Evolutionary conservation across 495 filamentous ascomycete genomes (phyloP).

Genomic region (Terfezia claveryi): DNA sequence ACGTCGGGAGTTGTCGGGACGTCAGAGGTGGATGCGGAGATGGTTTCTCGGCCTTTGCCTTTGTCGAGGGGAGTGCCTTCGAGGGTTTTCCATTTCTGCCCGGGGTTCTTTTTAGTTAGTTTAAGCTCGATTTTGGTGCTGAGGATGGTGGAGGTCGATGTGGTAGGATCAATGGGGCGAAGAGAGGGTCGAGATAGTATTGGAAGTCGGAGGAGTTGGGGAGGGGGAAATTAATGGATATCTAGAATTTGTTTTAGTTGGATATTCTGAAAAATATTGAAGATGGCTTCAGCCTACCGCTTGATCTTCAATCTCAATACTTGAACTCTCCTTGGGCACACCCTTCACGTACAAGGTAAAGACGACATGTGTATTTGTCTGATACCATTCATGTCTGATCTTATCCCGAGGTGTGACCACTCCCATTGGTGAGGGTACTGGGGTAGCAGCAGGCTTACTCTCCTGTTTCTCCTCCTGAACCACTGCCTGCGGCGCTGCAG

Average conservation of each 20-base stretch:
- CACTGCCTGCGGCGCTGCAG: constrained; percentile 21
- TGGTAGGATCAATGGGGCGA: constrained; percentile 36
- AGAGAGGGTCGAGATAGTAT: constrained; percentile 52
- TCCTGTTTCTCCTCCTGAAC: constrained; percentile 16
- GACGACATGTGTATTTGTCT: constrained; percentile 40
- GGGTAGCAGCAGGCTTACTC: constrained; percentile 3
- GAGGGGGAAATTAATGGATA: constrained; percentile 46
- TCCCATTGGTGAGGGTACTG: constrained; percentile 7
- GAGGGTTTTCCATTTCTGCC: constrained; percentile 54
- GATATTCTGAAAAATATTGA: background rate
- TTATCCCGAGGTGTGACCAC: constrained; percentile 34
- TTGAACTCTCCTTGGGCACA: constrained; percentile 38
- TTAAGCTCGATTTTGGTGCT: constrained; percentile 69
- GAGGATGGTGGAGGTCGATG: constrained; percentile 40
- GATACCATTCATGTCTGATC: constrained; percentile 65
- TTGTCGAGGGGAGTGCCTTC: constrained; percentile 24
- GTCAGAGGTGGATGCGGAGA: background rate
- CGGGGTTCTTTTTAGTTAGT: constrained; percentile 42
- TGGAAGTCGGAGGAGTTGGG: constrained; percentile 33
- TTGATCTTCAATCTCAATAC: constrained; percentile 31
- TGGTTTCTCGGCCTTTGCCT: constrained; percentile 11
- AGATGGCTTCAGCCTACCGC: constrained; percentile 2
- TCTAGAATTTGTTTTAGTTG: constrained; percentile 17
- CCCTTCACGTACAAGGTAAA: constrained; percentile 53
- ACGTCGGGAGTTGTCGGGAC: constrained; percentile 1